Evolutionary conservation across 2,329 filamentous ascomycete species (phyloP).

Genomic region (Aspergillus quadrilineatus): DNA sequence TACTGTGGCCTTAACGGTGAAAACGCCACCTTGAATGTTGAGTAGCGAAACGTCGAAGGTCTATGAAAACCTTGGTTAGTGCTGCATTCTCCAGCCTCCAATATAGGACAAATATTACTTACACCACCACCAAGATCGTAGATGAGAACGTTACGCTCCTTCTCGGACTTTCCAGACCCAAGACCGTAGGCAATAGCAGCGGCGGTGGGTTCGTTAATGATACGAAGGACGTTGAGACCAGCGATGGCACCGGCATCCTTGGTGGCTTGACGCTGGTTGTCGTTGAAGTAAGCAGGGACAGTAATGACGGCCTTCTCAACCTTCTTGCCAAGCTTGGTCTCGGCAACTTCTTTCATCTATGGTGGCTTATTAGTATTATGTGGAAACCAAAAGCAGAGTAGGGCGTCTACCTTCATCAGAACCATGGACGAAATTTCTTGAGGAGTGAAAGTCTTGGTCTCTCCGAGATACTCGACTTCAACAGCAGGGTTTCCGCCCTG

Average conservation of each 20-base stretch:
- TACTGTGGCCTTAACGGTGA: slow-evolving; percentile 91
- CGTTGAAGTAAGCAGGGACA: slow-evolving; percentile 99
- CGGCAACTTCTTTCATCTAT: slow-evolving; percentile 98
- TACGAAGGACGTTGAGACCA: slow-evolving; percentile 97
- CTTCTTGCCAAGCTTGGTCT: slow-evolving; percentile 97
- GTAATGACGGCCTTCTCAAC: slow-evolving; percentile 99
- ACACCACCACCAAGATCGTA: slow-evolving; percentile 96
- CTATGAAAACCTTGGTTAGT: background rate
- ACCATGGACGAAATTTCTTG: slow-evolving; percentile 99
- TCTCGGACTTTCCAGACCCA: slow-evolving; percentile 87
- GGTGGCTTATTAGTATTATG: slow-evolving; percentile 20
- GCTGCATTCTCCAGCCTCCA: background rate
- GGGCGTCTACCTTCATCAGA: slow-evolving; percentile 74
- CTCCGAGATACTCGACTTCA: slow-evolving; percentile 91
- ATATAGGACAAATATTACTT: background rate
- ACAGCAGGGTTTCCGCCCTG: slow-evolving; percentile 85
- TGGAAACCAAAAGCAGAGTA: background rate
- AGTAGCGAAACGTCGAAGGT: slow-evolving; percentile 99
- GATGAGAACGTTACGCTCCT: slow-evolving; percentile 98
- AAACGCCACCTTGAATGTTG: slow-evolving; percentile 98
- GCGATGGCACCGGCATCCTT: slow-evolving; percentile 98
- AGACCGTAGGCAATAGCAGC: slow-evolving; percentile 98
- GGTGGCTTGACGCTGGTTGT: slow-evolving; percentile 99
- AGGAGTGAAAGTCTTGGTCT: slow-evolving; percentile 93
- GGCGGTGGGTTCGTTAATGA: slow-evolving; percentile 99